A percentile compares a stretch with the other conserved stretches of the same genome.
These are phyloP conservation scores for Ceratocystiopsis brevicomis DNA, from an alignment of 2,329 filamentous ascomycete genomes.

Conservation along the genomic window DNA sequence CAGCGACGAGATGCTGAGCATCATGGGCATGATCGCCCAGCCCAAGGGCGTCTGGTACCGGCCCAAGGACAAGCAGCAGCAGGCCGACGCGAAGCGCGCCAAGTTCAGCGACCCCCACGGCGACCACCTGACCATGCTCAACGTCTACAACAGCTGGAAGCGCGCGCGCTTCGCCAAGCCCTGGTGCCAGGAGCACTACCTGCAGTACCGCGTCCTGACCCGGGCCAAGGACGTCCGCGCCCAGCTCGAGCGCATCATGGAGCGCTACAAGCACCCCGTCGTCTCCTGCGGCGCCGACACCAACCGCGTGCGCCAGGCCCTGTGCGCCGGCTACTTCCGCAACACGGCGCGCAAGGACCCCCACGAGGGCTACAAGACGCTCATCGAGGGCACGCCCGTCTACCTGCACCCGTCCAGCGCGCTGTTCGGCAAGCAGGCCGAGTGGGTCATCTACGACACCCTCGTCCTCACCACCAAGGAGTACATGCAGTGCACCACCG, in stretches of 20 bases:
- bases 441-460: constrained; percentile 88
- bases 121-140: constrained; percentile 85
- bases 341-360: constrained; percentile 90
- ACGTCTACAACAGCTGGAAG: constrained; percentile 97
- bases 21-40: constrained; percentile 85
- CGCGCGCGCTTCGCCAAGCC: constrained; percentile 59
- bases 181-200: constrained; percentile 97
- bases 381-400: constrained; percentile 86
- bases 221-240: constrained; percentile 83
- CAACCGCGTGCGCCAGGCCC: constrained; percentile 65
- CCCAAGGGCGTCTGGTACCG: constrained; percentile 70
- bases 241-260: constrained; percentile 85
- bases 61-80: constrained; percentile 89
- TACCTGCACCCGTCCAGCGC: constrained; percentile 86
- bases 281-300: constrained; percentile 77
- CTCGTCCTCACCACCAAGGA: constrained; percentile 89
- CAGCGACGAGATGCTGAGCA: constrained; percentile 83
- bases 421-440: constrained; percentile 84
- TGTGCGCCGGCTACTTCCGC: constrained; percentile 90
- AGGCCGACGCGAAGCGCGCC: constrained; percentile 92
- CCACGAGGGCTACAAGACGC: constrained; percentile 90
- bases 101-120: constrained; percentile 94
- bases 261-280: constrained; percentile 68
- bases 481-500: constrained; percentile 91
- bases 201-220: constrained; percentile 76